Base-by-base conservation (phyloP, 345 rosid genomes). In the Eucalyptus virginea region DNA sequence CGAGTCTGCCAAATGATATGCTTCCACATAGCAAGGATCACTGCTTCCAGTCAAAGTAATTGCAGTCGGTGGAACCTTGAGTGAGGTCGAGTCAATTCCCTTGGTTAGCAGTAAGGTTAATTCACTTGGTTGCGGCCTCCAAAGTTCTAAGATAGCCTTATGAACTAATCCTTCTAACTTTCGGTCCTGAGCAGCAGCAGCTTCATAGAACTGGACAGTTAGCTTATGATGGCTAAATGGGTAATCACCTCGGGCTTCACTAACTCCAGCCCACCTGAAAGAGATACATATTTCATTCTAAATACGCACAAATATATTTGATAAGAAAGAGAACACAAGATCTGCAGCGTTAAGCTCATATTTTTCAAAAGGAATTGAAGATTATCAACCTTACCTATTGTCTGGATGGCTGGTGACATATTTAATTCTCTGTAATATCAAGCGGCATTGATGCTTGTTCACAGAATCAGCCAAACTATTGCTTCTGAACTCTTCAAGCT, bases 201-300 rank as follows among this genome's bases (percentile, higher is more conserved):
- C 96, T 91, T 97, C 99, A 87, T 98, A 98, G 93, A 98, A 98
- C 94, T 97, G 99, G 91, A 98, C 98, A 72, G 99, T 98, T 85
- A 97, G 96, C 92, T 98, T 97, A 92, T 98, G 99, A 94, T 98
- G 99, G 94, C 98, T 98, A 89, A 96, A 98, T 47, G 99, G 99
- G 92, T 98, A 98, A 93, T 98, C 99, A 91, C 99, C 99, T 93
- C 98, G 94, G 87, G 99, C 97, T 92, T 97, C 99, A 91, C 98
- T 96, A 83, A 97, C 98, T 67, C 97, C 97, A 92, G 96, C 96
- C 99, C 99, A 98, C 98, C 99, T 98, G 92, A 89, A 91, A 91
- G 83, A 81, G 77, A 69, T 32, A 19, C 18, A 88, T 21, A 26
- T 28, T 88, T 60, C 21, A 32, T n/a, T 34, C 52, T 32, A 87